Percentiles rank a stretch among this genome's conserved stretches.
phyloP scores from a whole-genome alignment of 2,329 filamentous ascomycete species.

The Teratosphaeria nubilosa region DNA sequence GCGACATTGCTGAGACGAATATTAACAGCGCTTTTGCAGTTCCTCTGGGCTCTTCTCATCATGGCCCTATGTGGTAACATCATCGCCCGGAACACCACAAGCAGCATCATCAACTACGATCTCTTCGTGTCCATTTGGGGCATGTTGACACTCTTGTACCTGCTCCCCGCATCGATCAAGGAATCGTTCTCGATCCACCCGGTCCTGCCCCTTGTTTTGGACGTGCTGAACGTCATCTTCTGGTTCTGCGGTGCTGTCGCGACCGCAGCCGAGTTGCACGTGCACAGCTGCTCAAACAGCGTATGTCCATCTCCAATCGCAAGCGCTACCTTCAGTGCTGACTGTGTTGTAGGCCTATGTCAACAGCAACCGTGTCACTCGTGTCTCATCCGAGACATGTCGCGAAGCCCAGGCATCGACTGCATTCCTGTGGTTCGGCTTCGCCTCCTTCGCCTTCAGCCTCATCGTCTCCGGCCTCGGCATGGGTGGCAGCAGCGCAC shows the following conservation, averaged over 20 bases:
- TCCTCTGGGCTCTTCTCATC: constrained; percentile 50
- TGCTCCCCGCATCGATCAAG: constrained; percentile 47
- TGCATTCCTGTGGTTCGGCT: constrained; percentile 73
- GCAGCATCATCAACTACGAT: constrained; percentile 48
- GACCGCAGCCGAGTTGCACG: constrained; percentile 57
- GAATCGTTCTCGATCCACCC: constrained; percentile 42
- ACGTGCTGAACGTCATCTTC: constrained; percentile 54
- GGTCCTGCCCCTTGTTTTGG: constrained; percentile 45
- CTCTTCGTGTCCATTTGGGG: constrained; percentile 61
- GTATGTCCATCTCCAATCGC: constrained; percentile 31
- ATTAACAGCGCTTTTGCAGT: constrained; percentile 29
- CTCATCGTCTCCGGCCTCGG: constrained; percentile 47
- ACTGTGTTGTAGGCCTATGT: constrained; percentile 25
- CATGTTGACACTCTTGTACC: constrained; percentile 56
- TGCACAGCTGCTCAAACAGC: constrained; percentile 54
- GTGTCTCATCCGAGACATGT: constrained; percentile 51
- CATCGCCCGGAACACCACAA: constrained; percentile 46
- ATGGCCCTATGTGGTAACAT: constrained; percentile 55
- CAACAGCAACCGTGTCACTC: constrained; percentile 31
- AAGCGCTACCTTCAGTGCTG: neutral
- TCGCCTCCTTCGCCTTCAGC: constrained; percentile 47
- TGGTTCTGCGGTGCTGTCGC: constrained; percentile 62
- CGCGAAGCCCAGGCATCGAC: constrained; percentile 64
- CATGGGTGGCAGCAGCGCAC: constrained; percentile 39
- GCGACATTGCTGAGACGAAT: neutral